phyloP scores from a whole-genome alignment of 805 yeast species.

The Sugiyamaella floridensis region DNA sequence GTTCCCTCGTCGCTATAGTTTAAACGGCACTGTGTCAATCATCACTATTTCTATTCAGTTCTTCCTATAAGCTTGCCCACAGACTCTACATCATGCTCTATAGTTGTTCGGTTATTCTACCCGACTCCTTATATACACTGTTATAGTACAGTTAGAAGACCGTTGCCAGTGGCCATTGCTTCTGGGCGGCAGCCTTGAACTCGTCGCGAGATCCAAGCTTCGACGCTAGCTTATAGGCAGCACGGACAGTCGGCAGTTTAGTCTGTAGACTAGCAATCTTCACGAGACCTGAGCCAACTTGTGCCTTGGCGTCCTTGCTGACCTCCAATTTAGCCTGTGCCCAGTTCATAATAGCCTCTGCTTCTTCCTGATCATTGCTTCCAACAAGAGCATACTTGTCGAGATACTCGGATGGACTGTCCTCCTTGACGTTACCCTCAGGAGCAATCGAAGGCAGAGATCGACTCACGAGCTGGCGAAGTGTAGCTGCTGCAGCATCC shows the following conservation, averaged over 20 bases:
- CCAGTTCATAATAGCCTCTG: slow-evolving; percentile 22
- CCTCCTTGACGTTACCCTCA: slow-evolving; percentile 14
- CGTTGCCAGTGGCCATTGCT: slow-evolving; percentile 7
- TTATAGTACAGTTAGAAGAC: not conserved
- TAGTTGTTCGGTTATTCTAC: not conserved
- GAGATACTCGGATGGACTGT: slow-evolving; percentile 20
- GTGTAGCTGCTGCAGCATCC: slow-evolving; percentile 37
- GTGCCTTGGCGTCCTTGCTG: not conserved
- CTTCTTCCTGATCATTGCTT: slow-evolving; percentile 3
- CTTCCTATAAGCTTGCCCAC: too few species aligned
- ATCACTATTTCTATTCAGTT: too few species aligned
- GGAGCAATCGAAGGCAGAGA: slow-evolving; percentile 14
- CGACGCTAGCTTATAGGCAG: slow-evolving; percentile 1
- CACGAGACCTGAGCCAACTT: slow-evolving; percentile 5
- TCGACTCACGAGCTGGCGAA: slow-evolving; percentile 24
- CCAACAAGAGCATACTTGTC: slow-evolving; percentile 20
- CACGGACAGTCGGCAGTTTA: not conserved
- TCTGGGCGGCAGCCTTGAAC: not conserved
- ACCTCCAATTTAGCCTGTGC: slow-evolving; percentile 19
- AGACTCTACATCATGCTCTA: too few species aligned
- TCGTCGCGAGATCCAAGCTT: not conserved
- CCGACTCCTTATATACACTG: not conserved
- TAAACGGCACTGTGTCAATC: not conserved
- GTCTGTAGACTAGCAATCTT: not conserved
- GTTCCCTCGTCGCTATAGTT: not conserved